Evolutionary conservation across 1,284 basidiomycete genomes (phyloP).

Genomic region (Trichosporon inkin): DNA sequence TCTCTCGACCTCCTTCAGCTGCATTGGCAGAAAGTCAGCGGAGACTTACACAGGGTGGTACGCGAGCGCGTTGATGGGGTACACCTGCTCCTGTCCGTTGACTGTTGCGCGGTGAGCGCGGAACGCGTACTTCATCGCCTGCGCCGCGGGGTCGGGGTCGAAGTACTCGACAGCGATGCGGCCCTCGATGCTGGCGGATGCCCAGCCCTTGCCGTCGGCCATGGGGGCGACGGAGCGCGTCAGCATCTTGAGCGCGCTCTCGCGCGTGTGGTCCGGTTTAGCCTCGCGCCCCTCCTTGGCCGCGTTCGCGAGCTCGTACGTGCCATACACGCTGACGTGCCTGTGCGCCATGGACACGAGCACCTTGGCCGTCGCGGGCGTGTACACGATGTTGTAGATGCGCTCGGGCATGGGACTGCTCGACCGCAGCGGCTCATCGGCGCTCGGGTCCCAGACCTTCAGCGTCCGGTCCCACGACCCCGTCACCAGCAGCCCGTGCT

Average conservation of each 20-base stretch:
- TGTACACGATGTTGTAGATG: slow-evolving; percentile 66
- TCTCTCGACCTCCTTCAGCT: not conserved
- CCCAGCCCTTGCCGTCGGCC: slow-evolving; percentile 88
- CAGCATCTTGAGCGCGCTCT: slow-evolving; percentile 94
- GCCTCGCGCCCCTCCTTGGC: slow-evolving; percentile 57
- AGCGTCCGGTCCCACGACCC: slow-evolving; percentile 88
- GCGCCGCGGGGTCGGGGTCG: slow-evolving; percentile 68
- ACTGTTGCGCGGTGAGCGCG: slow-evolving; percentile 91
- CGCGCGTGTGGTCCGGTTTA: slow-evolving; percentile 68
- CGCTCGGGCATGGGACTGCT: slow-evolving; percentile 71
- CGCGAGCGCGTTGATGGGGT: slow-evolving; percentile 90
- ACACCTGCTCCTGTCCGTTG: slow-evolving; percentile 91
- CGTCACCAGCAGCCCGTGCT: slow-evolving; percentile 62
- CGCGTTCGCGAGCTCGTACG: slow-evolving; percentile 60
- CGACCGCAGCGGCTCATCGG: slow-evolving; percentile 57
- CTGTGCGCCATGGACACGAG: slow-evolving; percentile 88
- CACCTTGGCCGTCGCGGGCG: slow-evolving; percentile 54
- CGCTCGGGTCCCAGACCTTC: slow-evolving; percentile 73
- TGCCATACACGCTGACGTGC: slow-evolving; percentile 79
- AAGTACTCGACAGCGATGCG: slow-evolving; percentile 97
- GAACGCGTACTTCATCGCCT: slow-evolving; percentile 95
- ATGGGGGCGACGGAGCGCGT: slow-evolving; percentile 86
- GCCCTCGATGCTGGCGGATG: slow-evolving; percentile 89
- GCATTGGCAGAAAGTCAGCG: not conserved
- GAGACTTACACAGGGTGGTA: slow-evolving; percentile 76